Evolutionary conservation across 2,329 filamentous ascomycete species (phyloP), one percentile per base, ranked within the genome.

Genomic region (Elsinoe necatrix): DNA sequence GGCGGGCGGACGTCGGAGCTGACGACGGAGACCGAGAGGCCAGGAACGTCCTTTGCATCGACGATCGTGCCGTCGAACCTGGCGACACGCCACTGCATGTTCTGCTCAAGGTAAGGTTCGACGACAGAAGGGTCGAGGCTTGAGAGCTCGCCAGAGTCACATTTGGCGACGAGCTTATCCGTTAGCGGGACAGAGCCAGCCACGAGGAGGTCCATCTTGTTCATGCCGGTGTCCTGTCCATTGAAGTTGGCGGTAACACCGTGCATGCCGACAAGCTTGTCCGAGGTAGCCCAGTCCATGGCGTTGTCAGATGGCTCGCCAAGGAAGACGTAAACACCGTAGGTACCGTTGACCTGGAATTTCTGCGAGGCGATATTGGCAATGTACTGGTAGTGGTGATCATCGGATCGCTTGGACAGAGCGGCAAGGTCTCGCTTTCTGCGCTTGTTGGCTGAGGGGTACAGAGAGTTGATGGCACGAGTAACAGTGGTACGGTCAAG

Each of bases 251-350:
- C 66, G 57, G 78, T 74, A 1, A 77, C 67, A 14, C 77, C 79
- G 61, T 85, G 77, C 0, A 79, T 80, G 1, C 86, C 86, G 2
- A 85, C 76, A 8, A 85, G 75, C 59, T 80, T 83, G 1, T 70
- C 64, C 0, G 79, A 76, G 39, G 67, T 66, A 0, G 74, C 65
- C 84, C 84, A 87, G 0, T 67, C 63, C 4, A 61, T 61, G 1
- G 73, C 63, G 37, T 82, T 72, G 2, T 64, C 61, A 0, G 77
- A 57, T 20, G 64, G 72, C 1, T 75, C 66, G 0, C 83, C 86
- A 1, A 89, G 66, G 69, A 90, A 91, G 58, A 91, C 73, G 65
- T 85, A 80, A 18, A 92, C 73, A 55, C 75, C 76, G 64, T 85
- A 88, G 0, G 84, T 81, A 1, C 77, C 79, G 9, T 78, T 73